These are phyloP conservation scores for Tausonia pullulans DNA, from an alignment of 1,284 basidiomycete species.

Conservation along the genomic window DNA sequence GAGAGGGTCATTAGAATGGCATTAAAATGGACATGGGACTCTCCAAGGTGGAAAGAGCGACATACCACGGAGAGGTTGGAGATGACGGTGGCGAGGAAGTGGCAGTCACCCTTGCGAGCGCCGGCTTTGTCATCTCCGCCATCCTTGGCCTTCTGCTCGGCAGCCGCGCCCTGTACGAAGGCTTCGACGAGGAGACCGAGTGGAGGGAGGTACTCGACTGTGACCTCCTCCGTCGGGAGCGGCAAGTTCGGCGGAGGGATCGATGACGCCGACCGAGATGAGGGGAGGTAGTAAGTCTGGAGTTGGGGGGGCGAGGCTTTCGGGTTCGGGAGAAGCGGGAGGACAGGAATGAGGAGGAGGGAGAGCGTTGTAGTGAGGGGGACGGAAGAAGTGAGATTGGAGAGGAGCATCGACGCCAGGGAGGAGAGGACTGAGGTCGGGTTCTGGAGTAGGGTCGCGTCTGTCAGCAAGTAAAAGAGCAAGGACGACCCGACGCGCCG, in stretches of 20 bases:
- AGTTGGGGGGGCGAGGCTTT: slow-evolving; percentile 44
- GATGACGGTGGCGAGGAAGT: slow-evolving; percentile 79
- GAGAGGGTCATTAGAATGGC: background rate
- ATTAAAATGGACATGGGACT: too few relatives aligned
- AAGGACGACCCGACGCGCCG: too few relatives aligned
- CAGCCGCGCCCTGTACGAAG: slow-evolving; percentile 60
- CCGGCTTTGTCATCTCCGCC: background rate
- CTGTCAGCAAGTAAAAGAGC: background rate
- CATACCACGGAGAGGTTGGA: slow-evolving; percentile 56
- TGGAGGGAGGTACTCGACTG: slow-evolving; percentile 43
- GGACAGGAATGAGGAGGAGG: slow-evolving; percentile 53
- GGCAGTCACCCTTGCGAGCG: slow-evolving; percentile 7
- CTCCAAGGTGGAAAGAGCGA: background rate
- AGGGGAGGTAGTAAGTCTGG: slow-evolving; percentile 54
- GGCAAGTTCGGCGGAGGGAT: slow-evolving; percentile 53
- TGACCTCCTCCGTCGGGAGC: slow-evolving; percentile 40
- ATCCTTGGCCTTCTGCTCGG: slow-evolving; percentile 34
- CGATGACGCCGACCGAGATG: slow-evolving; percentile 62
- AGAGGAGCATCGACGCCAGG: slow-evolving; percentile 90
- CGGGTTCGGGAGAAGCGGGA: slow-evolving; percentile 33
- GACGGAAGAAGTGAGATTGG: slow-evolving; percentile 78
- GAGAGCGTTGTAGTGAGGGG: slow-evolving; percentile 57
- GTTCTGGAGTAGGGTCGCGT: slow-evolving; percentile 45
- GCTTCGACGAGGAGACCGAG: slow-evolving; percentile 72
- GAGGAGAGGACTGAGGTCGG: slow-evolving; percentile 81